A percentile compares a stretch with the other conserved stretches of the same genome.
phyloP scores from a whole-genome alignment of 371 early-diverging fungal species.

The Vairimorpha necatrix region DNA sequence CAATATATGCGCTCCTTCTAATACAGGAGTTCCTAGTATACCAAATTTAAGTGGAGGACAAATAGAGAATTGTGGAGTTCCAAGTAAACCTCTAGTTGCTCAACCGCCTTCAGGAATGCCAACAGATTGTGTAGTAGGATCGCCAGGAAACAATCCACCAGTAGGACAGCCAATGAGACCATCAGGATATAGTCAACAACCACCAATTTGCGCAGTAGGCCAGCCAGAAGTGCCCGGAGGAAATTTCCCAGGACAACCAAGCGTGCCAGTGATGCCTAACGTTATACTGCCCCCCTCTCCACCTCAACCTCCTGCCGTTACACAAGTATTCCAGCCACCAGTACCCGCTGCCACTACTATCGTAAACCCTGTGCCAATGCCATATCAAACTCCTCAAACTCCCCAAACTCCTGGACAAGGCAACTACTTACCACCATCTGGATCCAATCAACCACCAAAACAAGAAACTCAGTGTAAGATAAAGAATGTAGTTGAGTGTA shows the following conservation, averaged over 20 bases:
- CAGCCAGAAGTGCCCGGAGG: background rate
- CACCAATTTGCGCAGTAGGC: background rate
- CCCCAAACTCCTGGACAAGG: background rate
- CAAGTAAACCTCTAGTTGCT: background rate
- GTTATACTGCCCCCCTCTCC: background rate
- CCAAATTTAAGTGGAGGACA: background rate
- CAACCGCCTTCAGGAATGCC: too few species aligned
- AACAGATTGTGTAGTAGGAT: background rate
- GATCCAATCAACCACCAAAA: background rate
- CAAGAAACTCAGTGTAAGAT: slow-evolving; percentile 17
- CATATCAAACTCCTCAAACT: background rate
- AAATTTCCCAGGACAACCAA: background rate
- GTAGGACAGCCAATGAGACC: background rate
- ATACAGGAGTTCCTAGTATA: background rate
- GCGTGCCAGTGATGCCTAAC: slow-evolving; percentile 2
- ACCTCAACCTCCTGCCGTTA: background rate
- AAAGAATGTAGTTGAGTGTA: background rate
- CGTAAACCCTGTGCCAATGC: background rate
- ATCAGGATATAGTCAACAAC: background rate
- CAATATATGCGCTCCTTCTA: background rate
- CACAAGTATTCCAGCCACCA: background rate
- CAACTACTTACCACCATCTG: too few species aligned
- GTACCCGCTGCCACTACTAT: background rate
- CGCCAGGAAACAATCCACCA: background rate
- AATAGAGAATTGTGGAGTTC: slow-evolving; percentile 18